Evolutionary conservation across 176 grass and related monocot genomes (phyloP).

Genomic region (Rhynchospora breviuscula): DNA sequence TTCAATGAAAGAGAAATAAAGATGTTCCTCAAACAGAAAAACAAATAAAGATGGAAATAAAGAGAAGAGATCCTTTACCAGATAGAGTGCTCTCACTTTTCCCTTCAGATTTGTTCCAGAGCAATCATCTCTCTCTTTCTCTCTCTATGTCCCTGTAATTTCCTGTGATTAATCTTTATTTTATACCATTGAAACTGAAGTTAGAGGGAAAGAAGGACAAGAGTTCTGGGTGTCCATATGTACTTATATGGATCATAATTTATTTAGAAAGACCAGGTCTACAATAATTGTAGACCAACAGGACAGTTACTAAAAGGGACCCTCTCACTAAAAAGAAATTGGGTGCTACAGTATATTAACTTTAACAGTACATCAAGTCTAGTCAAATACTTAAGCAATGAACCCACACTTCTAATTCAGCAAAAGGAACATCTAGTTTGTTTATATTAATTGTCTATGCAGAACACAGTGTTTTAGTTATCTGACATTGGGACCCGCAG

Average conservation of each 20-base stretch:
- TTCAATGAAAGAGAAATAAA: slow-evolving; percentile 30
- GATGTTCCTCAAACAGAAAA: slow-evolving; percentile 16
- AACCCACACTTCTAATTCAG: neutral
- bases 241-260: neutral
- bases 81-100: slow-evolving; percentile 49
- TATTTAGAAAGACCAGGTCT: neutral
- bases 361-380: neutral
- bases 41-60: slow-evolving; percentile 24
- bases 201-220: slow-evolving; percentile 8
- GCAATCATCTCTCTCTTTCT: slow-evolving; percentile 37
- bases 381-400: neutral
- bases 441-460: neutral
- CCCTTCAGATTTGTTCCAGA: slow-evolving; percentile 33
- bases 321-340: neutral
- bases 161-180: slow-evolving; percentile 6
- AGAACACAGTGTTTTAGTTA: neutral
- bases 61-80: slow-evolving; percentile 47
- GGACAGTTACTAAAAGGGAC: neutral
- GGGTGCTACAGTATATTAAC: neutral
- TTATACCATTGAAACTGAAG: neutral
- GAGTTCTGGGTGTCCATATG: neutral
- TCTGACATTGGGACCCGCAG: neutral
- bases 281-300: neutral
- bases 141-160: neutral
- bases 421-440: neutral